A percentile compares a stretch with the other conserved stretches of the same genome.
phyloP scores from a whole-genome alignment of 2,329 filamentous ascomycete species.

The Fusarium coffeatum region DNA sequence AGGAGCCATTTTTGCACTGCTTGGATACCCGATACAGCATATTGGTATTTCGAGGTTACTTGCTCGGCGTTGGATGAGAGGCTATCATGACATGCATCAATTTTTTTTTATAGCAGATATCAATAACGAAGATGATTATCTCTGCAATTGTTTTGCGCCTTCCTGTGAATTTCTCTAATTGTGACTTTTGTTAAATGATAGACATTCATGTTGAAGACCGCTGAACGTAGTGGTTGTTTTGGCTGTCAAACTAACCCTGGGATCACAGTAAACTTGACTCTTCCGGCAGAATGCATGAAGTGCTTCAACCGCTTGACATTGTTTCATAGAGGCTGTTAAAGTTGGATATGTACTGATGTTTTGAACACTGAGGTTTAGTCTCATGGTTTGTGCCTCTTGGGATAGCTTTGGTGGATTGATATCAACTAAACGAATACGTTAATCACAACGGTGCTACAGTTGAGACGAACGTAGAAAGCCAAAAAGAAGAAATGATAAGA shows the following conservation, averaged over 20 bases:
- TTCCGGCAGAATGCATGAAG: too few species aligned
- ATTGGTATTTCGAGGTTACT: slow-evolving; percentile 43
- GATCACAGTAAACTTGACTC: too few species aligned
- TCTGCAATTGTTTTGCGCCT: neutral
- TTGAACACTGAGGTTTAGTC: neutral
- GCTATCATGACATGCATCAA: slow-evolving; percentile 43
- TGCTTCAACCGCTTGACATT: neutral
- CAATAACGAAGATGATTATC: slow-evolving; percentile 42
- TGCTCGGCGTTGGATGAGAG: slow-evolving; percentile 47
- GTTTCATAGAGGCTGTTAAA: neutral
- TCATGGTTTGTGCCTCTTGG: neutral
- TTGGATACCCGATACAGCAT: slow-evolving; percentile 52
- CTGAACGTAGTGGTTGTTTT: too few species aligned
- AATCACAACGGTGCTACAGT: neutral
- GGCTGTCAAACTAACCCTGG: too few species aligned
- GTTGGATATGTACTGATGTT: neutral
- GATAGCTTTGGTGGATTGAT: neutral
- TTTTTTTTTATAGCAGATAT: slow-evolving; percentile 32
- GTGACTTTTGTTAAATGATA: neutral
- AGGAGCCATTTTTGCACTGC: slow-evolving; percentile 41
- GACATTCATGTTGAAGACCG: neutral
- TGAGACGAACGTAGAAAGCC: neutral
- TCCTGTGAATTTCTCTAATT: neutral
- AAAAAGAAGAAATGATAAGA: too few species aligned
- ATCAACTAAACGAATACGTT: neutral